phyloP scores from a whole-genome alignment of 768 basidiomycete species.

The Termitomyces sp. region DNA sequence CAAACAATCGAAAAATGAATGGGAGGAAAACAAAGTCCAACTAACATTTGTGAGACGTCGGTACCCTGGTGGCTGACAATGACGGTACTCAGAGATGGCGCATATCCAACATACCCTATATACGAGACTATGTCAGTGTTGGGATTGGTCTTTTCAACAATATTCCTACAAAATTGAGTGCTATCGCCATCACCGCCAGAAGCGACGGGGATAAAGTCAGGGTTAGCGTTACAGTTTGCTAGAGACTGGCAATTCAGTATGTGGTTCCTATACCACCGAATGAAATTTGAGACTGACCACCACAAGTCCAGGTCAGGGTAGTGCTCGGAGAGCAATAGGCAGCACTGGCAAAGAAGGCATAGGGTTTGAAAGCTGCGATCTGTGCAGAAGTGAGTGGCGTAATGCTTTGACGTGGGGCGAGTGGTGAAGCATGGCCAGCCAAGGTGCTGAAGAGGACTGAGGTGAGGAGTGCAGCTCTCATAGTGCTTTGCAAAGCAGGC shows the following conservation, averaged over 20 bases:
- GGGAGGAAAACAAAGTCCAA: background rate
- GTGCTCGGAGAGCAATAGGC: slow-evolving; percentile 44
- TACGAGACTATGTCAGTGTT: background rate
- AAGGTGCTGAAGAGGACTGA: background rate
- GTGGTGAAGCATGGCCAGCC: slow-evolving; percentile 11
- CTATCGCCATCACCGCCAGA: slow-evolving; percentile 40
- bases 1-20: background rate
- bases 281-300: slow-evolving; percentile 29
- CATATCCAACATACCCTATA: slow-evolving; percentile 24
- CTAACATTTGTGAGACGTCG: slow-evolving; percentile 31
- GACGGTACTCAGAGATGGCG: slow-evolving; percentile 29
- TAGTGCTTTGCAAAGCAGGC: background rate
- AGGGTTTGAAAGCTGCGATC: slow-evolving; percentile 43
- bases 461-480: background rate
- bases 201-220: slow-evolving; percentile 37
- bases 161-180: slow-evolving; percentile 35
- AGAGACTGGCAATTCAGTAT: background rate
- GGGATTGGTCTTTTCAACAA: background rate
- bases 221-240: slow-evolving; percentile 39
- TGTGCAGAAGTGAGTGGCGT: slow-evolving; percentile 35
- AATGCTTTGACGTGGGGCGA: slow-evolving; percentile 28
- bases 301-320: slow-evolving; percentile 49
- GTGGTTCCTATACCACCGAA: background rate
- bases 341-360: slow-evolving; percentile 45
- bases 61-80: slow-evolving; percentile 45